A percentile compares a stretch with the other conserved stretches of the same genome.
Evolutionary conservation across 2,329 filamentous ascomycete genomes (phyloP).

Genomic region (Fusarium falciforme): DNA sequence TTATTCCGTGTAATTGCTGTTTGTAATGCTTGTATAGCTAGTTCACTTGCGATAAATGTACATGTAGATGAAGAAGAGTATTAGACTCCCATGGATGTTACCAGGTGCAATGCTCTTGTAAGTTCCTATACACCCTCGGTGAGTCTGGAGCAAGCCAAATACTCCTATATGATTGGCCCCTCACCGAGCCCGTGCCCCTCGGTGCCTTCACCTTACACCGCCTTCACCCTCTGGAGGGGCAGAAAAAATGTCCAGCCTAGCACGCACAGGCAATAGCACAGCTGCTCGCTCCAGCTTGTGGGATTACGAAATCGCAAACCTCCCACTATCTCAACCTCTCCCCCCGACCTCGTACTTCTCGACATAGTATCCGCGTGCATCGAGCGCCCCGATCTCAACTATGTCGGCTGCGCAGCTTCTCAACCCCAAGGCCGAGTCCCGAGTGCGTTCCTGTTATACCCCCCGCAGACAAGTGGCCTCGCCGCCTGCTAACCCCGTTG

Average conservation of each 20-base stretch:
- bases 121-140: neutral
- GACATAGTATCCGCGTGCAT: conserved; percentile 35
- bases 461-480: conserved; percentile 33
- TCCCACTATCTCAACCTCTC: conserved; percentile 30
- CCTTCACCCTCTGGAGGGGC: conserved; percentile 44
- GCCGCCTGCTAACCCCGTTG: conserved; percentile 41
- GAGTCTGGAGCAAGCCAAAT: neutral
- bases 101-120: neutral
- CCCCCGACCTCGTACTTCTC: conserved; percentile 28
- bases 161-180: conserved; percentile 17
- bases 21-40: neutral
- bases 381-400: conserved; percentile 37
- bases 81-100: neutral
- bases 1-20: neutral
- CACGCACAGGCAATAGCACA: conserved; percentile 46
- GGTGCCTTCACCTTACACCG: conserved; percentile 45
- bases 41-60: too few species aligned
- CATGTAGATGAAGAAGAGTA: neutral
- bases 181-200: conserved; percentile 30
- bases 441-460: conserved; percentile 68
- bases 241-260: conserved; percentile 51
- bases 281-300: conserved; percentile 44
- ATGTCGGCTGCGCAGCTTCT: conserved; percentile 99
- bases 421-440: conserved; percentile 98
- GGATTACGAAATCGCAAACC: conserved; percentile 46